Conservation (phyloP, 1,284 basidiomycete genomes). For the Trichosporon ovoides region DNA sequence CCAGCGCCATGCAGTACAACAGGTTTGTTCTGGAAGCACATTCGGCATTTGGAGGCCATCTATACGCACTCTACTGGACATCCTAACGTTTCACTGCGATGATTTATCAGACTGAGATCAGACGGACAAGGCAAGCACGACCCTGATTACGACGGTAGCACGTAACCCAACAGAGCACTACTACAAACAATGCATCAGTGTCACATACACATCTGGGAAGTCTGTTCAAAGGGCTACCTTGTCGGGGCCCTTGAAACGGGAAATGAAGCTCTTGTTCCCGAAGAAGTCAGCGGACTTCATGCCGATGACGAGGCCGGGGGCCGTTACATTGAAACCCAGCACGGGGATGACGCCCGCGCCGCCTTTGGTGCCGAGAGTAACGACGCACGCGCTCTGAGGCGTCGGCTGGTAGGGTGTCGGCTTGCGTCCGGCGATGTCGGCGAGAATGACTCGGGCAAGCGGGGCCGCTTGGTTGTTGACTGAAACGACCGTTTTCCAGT, state of each 20-base stretch:
- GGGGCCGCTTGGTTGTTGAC: slow-evolving; percentile 19
- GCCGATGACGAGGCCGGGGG: slow-evolving; percentile 30
- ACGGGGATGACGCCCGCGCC: slow-evolving; percentile 30
- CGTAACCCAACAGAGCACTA: no score
- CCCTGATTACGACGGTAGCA: no score
- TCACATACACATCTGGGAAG: no score
- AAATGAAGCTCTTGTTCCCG: slow-evolving; percentile 24
- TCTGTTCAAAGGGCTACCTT: slow-evolving; percentile 16
- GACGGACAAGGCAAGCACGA: no score
- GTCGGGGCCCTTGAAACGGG: slow-evolving; percentile 30
- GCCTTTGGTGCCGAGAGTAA: slow-evolving; percentile 31
- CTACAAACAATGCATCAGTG: no score
- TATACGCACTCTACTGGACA: no score
- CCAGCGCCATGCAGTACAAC: no score
- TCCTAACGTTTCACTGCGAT: no score
- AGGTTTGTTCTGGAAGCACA: no score
- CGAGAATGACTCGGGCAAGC: slow-evolving; percentile 28
- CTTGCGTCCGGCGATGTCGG: slow-evolving; percentile 28
- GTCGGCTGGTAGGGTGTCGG: slow-evolving; percentile 28
- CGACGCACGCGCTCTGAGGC: slow-evolving; percentile 23
- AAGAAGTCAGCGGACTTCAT: slow-evolving; percentile 32
- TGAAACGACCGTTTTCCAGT: slow-evolving; percentile 34
- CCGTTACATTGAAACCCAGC: slow-evolving; percentile 20
- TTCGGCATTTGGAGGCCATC: no score
- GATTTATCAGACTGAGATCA: no score